Percentiles rank a stretch among this genome's conserved stretches.
Evolutionary conservation across 2,329 filamentous ascomycete species (phyloP).

Genomic region (Pestalotiopsis sp.): DNA sequence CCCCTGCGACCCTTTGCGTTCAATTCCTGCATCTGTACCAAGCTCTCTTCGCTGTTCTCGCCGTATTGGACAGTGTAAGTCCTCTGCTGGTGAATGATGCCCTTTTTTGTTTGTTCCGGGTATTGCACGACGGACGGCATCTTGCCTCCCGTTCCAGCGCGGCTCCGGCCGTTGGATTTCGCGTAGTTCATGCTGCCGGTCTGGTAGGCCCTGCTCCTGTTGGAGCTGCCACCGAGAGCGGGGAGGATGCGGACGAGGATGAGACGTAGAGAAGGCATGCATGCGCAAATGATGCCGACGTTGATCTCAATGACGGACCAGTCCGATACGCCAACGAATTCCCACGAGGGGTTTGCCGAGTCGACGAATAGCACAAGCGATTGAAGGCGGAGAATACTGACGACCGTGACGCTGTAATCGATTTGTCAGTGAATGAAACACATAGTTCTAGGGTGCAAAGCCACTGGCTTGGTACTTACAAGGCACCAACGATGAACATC

Average conservation of each 20-base stretch:
- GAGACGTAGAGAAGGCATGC: conserved; percentile 9
- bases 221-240: background rate
- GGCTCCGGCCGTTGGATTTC: conserved; percentile 2
- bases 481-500: conserved; percentile 43
- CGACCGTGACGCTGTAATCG: conserved; percentile 14
- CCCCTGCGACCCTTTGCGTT: background rate
- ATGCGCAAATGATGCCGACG: conserved; percentile 12
- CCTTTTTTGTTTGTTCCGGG: conserved; percentile 1
- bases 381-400: conserved; percentile 17
- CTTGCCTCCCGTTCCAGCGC: conserved; percentile 1
- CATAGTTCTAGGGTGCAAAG: conserved; percentile 38
- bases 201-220: background rate
- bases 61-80: conserved; percentile 7
- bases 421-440: conserved; percentile 27
- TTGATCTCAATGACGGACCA: conserved; percentile 19
- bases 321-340: conserved; percentile 11
- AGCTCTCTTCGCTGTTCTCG: conserved; percentile 1
- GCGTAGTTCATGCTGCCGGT: background rate
- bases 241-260: conserved; percentile 20
- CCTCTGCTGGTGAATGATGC: background rate
- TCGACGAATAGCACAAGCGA: conserved; percentile 15
- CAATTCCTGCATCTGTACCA: conserved; percentile 8
- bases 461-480: conserved; percentile 24
- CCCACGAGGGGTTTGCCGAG: conserved; percentile 15
- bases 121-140: background rate